Conservation (phyloP, 805 yeast genomes). For the Schwanniomyces pseudopolymorphus region DNA sequence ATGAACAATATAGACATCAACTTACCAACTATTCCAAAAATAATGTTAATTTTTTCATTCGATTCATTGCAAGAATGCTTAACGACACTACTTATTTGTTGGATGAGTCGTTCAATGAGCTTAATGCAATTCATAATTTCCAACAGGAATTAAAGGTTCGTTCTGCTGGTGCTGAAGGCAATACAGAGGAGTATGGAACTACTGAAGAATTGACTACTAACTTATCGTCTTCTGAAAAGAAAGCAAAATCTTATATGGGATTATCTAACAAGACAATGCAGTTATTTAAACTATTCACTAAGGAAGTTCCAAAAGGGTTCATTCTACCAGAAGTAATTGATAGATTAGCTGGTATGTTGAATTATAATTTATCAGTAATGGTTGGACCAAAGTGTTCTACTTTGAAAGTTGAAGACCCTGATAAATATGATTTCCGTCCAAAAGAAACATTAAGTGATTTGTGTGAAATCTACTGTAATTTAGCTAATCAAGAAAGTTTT, state of each 20-base stretch:
- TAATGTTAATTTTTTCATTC: conserved; percentile 80
- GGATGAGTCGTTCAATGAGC: conserved; percentile 84
- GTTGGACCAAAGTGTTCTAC: conserved; percentile 95
- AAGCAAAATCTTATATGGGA: conserved; percentile 79
- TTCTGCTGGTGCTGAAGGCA: conserved; percentile 25
- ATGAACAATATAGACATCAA: conserved; percentile 64
- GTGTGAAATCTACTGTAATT: conserved; percentile 72
- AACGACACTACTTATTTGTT: conserved; percentile 90
- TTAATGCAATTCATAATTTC: conserved; percentile 72
- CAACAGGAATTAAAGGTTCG: conserved; percentile 64
- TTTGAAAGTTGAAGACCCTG: conserved; percentile 81
- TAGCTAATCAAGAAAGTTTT: conserved; percentile 64
- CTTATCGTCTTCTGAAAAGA: conserved; percentile 64
- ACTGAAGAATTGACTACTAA: conserved; percentile 61
- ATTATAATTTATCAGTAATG: conserved; percentile 86
- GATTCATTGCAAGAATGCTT: conserved; percentile 91
- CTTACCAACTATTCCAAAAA: conserved; percentile 64
- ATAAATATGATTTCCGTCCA: conserved; percentile 81
- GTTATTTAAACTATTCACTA: conserved; percentile 76
- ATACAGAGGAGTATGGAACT: conserved; percentile 46
- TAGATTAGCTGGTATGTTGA: conserved; percentile 92
- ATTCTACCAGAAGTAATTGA: conserved; percentile 87
- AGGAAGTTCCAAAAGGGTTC: conserved; percentile 84
- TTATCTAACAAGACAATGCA: conserved; percentile 80
- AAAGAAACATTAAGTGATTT: conserved; percentile 65